These are phyloP conservation scores for Coemansia sp. DNA, from an alignment of 192 early-diverging fungal genomes.

Conservation along the genomic window DNA sequence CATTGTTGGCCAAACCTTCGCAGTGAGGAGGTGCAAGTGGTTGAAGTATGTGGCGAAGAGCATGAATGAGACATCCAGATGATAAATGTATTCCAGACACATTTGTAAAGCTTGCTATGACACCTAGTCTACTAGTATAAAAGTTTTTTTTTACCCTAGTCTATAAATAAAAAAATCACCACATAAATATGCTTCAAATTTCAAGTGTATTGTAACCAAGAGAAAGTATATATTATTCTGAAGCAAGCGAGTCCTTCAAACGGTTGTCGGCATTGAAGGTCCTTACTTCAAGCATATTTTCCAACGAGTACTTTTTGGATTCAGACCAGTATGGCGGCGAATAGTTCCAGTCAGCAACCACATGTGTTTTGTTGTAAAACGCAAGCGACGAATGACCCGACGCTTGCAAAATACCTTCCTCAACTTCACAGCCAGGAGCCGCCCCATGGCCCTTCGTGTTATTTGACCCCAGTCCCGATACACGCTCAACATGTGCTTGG, in stretches of 20 bases:
- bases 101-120: too few species aligned
- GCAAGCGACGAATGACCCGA: slow-evolving; percentile 32
- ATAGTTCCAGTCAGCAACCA: slow-evolving; percentile 31
- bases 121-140: background rate
- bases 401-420: slow-evolving; percentile 27
- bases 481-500: slow-evolving; percentile 8
- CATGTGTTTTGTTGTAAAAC: slow-evolving; percentile 21
- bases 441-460: background rate
- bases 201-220: background rate
- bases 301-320: slow-evolving; percentile 70
- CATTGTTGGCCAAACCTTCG: too few species aligned
- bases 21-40: too few species aligned
- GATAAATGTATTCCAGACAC: background rate
- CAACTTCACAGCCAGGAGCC: slow-evolving; percentile 20
- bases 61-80: background rate
- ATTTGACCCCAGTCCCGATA: background rate
- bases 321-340: slow-evolving; percentile 55
- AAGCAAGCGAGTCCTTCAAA: slow-evolving; percentile 23
- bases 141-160: background rate
- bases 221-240: background rate
- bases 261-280: slow-evolving; percentile 61
- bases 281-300: slow-evolving; percentile 65
- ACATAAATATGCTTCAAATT: background rate
- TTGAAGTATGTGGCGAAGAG: background rate
- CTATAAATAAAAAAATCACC: background rate